phyloP scores from a whole-genome alignment of 805 yeast species.

The Candida rishiriensis region DNA sequence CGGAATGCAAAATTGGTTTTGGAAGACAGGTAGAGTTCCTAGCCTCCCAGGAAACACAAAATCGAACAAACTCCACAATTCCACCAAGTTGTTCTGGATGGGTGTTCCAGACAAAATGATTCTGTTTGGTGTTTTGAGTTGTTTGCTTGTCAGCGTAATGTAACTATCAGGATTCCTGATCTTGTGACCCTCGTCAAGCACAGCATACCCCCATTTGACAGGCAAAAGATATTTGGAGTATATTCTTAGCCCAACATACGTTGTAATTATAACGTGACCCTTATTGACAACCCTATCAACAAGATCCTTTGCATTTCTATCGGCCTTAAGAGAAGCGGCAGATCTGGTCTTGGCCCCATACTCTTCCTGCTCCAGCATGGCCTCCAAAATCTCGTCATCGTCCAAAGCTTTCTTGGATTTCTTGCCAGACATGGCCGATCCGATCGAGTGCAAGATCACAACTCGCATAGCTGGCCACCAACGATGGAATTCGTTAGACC shows the following conservation, averaged over 20 bases:
- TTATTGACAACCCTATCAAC: conserved; percentile 53
- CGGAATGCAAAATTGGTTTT: conserved; percentile 86
- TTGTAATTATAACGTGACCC: conserved; percentile 87
- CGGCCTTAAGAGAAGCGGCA: conserved; percentile 22
- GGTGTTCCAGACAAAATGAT: conserved; percentile 94
- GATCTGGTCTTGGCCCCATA: conserved; percentile 21
- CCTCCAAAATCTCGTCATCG: conserved; percentile 46
- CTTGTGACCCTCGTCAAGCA: conserved; percentile 95
- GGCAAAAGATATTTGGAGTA: conserved; percentile 59
- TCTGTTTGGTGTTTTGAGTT: conserved; percentile 77
- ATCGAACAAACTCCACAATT: conserved; percentile 92
- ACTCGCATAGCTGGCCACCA: conserved; percentile 98
- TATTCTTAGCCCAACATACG: conserved; percentile 60
- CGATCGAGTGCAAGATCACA: conserved; percentile 85
- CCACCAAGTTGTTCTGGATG: conserved; percentile 87
- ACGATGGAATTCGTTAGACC: conserved; percentile 93
- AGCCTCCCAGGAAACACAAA: conserved; percentile 91
- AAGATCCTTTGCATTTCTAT: conserved; percentile 34
- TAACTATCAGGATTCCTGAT: conserved; percentile 92
- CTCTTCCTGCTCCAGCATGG: conserved; percentile 37
- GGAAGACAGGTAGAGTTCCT: conserved; percentile 93
- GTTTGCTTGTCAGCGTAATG: conserved; percentile 80
- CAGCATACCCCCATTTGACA: conserved; percentile 81
- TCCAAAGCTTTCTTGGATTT: conserved; percentile 34
- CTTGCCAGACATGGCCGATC: conserved; percentile 65